Percentiles rank a stretch among this genome's conserved stretches.
phyloP scores from a whole-genome alignment of 2,329 filamentous ascomycete genomes.

The Diaporthe eres region DNA sequence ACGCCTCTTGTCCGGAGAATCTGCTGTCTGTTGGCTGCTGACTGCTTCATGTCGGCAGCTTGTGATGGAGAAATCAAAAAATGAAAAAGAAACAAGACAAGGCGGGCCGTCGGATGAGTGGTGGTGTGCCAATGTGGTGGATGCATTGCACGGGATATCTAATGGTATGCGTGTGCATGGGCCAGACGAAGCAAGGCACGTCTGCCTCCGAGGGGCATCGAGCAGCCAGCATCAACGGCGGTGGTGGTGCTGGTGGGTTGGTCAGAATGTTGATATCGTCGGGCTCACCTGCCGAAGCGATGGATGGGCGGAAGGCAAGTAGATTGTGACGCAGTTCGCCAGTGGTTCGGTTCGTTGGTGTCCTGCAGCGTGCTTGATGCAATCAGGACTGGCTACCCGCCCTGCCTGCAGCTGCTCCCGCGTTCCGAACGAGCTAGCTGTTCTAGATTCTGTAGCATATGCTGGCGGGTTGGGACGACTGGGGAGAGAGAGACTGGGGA shows the following conservation, averaged over 20 bases:
- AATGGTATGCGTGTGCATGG: background rate
- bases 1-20: background rate
- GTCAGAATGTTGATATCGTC: conserved; percentile 23
- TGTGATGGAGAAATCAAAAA: background rate
- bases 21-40: background rate
- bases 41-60: background rate
- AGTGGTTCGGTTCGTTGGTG: conserved; percentile 24
- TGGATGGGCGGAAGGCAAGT: conserved; percentile 23
- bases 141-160: conserved; percentile 5
- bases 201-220: conserved; percentile 5
- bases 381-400: conserved; percentile 21
- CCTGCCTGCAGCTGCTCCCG: conserved; percentile 23
- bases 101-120: background rate
- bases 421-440: conserved; percentile 13
- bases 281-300: conserved; percentile 40
- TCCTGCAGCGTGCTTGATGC: conserved; percentile 31
- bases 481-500: background rate
- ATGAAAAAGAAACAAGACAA: background rate
- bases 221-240: background rate
- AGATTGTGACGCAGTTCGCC: conserved; percentile 20
- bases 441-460: conserved; percentile 9
- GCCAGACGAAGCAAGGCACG: conserved; percentile 22
- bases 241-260: conserved; percentile 7
- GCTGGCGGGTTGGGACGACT: background rate
- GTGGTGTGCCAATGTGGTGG: conserved; percentile 14